Evolutionary conservation across 192 early-diverging fungal species (phyloP), one percentile per base, ranked within the genome.

Genomic region (Phlyctochytrium bullatum): DNA sequence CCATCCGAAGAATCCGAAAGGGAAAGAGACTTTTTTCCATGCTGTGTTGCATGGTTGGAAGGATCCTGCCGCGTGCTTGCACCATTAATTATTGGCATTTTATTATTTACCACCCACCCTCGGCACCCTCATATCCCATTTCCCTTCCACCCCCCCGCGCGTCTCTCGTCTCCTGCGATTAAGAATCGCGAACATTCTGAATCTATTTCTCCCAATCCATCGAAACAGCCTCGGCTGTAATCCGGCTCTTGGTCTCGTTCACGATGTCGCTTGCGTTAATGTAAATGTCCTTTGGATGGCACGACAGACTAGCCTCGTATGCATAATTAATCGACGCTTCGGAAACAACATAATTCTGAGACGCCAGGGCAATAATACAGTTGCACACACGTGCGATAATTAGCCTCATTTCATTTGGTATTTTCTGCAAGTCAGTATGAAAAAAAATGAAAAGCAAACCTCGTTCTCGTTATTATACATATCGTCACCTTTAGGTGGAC

Each of bases 401-500:
- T 64, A 88, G 80, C 34, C 97, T 85, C 68, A 91, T 90, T 3
- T 76, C 72, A 25, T 86, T n/a, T n/a, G n/a, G n/a, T n/a, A n/a
- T n/a, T n/a, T n/a, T n/a, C n/a, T n/a, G 71, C 3, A 88, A 86
- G 64, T 97, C 92, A 29, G 75, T 73, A 75, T 88, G 75, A 63
- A 64, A 36, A 34, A 50, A 27, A 58, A 27, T 23, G 10, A 62
- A 25, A 35, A 29, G 23, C 66, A 20, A 61, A 78, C 91, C 74
- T 95, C 93, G 77, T 99, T 99, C 62, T 88, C 80, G 72, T 91
- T 90, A 27, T 89, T 88, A 72, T 97, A 97, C 14, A 96, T 83
- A 16, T 80, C 86, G 67, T 95, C 92, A 1, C 91, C 76, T 75
- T 76, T 84, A 61, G 33, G 78, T 75, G 66, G 76, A 36, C 81